A percentile compares a stretch with the other conserved stretches of the same genome.
phyloP scores from a whole-genome alignment of 2,329 filamentous ascomycete genomes.

The Aspergillus ochraceoroseus region DNA sequence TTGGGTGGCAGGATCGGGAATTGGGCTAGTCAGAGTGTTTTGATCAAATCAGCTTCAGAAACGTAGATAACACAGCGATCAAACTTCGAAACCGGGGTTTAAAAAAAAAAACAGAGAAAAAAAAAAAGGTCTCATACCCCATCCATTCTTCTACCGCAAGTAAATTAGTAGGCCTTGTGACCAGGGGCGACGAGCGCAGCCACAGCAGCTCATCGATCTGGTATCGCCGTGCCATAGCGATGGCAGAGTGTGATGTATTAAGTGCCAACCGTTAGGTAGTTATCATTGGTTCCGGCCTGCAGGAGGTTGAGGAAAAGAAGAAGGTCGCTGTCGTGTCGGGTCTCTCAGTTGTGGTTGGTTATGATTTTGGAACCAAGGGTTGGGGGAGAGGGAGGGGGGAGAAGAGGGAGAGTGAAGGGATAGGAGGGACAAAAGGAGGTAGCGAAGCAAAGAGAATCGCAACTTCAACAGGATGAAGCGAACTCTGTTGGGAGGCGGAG shows the following conservation, averaged over 20 bases:
- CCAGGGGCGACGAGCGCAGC: constrained; percentile 76
- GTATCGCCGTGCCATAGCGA: constrained; percentile 57
- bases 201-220: constrained; percentile 68
- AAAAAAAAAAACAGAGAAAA: constrained; percentile 3
- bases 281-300: constrained; percentile 28
- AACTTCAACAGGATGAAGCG: constrained; percentile 2
- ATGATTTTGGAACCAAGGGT: neutral
- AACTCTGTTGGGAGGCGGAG: constrained; percentile 12
- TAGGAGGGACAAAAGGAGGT: neutral
- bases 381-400: constrained; percentile 1
- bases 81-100: neutral
- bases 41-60: constrained; percentile 22
- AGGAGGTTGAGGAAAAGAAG: constrained; percentile 8
- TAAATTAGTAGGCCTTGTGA: constrained; percentile 70
- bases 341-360: no score
- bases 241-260: constrained; percentile 19
- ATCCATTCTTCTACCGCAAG: constrained; percentile 93
- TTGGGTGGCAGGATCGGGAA: constrained; percentile 41
- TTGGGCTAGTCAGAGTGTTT: constrained; percentile 33
- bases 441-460: neutral
- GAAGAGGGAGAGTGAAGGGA: neutral
- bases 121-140: constrained; percentile 56
- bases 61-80: neutral
- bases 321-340: constrained; percentile 1
- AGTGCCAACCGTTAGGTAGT: constrained; percentile 22